phyloP scores from a whole-genome alignment of 257 asterid genomes.

The Nicotiana paniculata region DNA sequence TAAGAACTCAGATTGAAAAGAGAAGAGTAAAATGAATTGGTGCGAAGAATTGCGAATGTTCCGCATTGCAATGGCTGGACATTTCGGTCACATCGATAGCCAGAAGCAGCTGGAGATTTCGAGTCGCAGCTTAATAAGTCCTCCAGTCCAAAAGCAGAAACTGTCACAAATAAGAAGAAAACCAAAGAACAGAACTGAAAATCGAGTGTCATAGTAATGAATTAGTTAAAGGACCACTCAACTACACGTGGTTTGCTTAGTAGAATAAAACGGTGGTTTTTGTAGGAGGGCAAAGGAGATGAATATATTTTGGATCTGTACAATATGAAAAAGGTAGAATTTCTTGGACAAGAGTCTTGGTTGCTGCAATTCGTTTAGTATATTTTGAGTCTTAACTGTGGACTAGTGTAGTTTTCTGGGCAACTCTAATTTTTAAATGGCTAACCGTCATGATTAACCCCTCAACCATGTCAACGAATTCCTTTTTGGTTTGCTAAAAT shows the following conservation, averaged over 20 bases:
- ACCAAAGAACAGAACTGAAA: constrained; percentile 18
- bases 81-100: constrained; percentile 21
- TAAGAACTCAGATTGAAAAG: constrained; percentile 35
- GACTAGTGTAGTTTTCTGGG: neutral
- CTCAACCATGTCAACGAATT: neutral
- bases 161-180: constrained; percentile 12
- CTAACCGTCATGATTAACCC: neutral
- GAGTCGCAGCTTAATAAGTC: constrained; percentile 28
- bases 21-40: constrained; percentile 40
- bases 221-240: constrained; percentile 8
- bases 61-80: constrained; percentile 20
- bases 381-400: neutral
- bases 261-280: constrained; percentile 10
- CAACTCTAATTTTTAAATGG: neutral
- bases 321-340: constrained; percentile 26
- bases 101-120: constrained; percentile 20
- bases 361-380: constrained; percentile 22
- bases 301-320: constrained; percentile 40
- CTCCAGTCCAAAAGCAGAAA: constrained; percentile 21
- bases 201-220: constrained; percentile 11
- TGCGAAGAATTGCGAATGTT: constrained; percentile 41
- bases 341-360: constrained; percentile 47
- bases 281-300: constrained; percentile 2
- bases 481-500: neutral
- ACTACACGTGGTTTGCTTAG: constrained; percentile 18